Base-by-base conservation (phyloP, 192 early-diverging fungal genomes). In the Ambispora gerdemannii region DNA sequence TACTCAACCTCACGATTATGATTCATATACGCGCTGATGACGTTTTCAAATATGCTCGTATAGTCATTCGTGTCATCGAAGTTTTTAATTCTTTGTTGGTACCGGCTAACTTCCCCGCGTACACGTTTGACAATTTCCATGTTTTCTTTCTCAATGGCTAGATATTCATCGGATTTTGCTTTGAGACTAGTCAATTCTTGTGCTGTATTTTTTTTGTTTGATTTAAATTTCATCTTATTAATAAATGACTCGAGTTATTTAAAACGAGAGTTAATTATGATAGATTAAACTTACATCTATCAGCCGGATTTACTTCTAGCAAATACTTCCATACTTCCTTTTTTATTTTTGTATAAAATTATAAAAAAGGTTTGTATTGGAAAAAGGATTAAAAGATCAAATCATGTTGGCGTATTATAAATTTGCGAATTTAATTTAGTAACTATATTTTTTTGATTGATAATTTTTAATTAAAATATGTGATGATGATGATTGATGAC, bases 281-380 rank as follows among this genome's bases (percentile, higher is more conserved):
- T 17, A 70, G 71, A 43, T 75, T 63, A 30, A 47, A 80, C 79
- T 75, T 82, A 85, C 88, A 90, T 74, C 90, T 80, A 80, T 96
- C 91, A 8, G 92, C 80, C 61, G 88, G 81, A 77, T 92, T 86
- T 27, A 94, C 90, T 55, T 89, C 91, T 27, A 96, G 83, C 53
- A 96, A 78, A 63, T 87, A 93, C 78, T 92, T 88, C 94, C 94
- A 96, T 32, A 90, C 91, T 50, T 91, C 91, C 86, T 87, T 73
- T 76, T 31, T 63, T 55, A 60, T 56, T 58, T 72, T 56, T 36
- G 43, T 27, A 31, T 63, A n/a, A 38, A 52, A 52, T 34, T 28
- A 47, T 38, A 50, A 33, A 58, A 43, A 36, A 30, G 51, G 24
- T 58, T 31, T n/a, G 43, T 64, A 77, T 3, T 81, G 36, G n/a